Conservation (phyloP, 2,329 filamentous ascomycete species). For the Dryadomyces quercus-mongolicae region DNA sequence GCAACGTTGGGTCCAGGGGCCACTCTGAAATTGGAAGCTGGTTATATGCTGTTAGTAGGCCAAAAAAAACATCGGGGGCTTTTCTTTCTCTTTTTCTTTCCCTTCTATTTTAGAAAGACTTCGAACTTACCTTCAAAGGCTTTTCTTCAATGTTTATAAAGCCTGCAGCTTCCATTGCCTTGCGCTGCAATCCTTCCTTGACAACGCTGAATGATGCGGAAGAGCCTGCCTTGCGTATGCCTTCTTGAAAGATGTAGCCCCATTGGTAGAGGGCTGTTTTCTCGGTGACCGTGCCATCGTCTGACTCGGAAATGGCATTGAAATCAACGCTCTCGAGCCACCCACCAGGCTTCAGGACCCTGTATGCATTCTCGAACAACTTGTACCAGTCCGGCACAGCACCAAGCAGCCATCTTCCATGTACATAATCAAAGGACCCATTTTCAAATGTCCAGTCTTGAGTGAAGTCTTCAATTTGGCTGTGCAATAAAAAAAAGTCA, state of each 20-base stretch:
- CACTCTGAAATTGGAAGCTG: background rate
- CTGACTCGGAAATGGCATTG: background rate
- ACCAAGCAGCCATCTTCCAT: background rate
- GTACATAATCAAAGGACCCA: background rate
- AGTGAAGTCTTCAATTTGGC: background rate
- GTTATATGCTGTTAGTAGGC: too few relatives aligned
- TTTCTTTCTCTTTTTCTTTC: too few relatives aligned
- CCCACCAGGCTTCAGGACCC: background rate
- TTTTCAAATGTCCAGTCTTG: background rate
- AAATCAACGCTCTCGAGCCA: background rate
- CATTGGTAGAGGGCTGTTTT: background rate
- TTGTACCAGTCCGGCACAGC: background rate
- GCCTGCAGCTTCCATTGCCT: constrained; percentile 39
- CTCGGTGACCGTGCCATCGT: background rate
- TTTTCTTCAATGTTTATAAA: constrained; percentile 32
- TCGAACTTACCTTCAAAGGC: background rate
- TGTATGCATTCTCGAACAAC: background rate
- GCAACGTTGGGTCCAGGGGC: background rate
- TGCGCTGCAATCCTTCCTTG: constrained; percentile 37
- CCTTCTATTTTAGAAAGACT: too few relatives aligned
- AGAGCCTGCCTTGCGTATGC: background rate
- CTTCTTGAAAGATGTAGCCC: background rate
- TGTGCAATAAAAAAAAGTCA: background rate
- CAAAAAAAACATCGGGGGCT: too few relatives aligned
- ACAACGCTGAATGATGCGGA: constrained; percentile 14